Percentiles rank a stretch among this genome's conserved stretches.
phyloP scores from a whole-genome alignment of 1,139 yeast species.

The Lodderomyces orthopsilosis region DNA sequence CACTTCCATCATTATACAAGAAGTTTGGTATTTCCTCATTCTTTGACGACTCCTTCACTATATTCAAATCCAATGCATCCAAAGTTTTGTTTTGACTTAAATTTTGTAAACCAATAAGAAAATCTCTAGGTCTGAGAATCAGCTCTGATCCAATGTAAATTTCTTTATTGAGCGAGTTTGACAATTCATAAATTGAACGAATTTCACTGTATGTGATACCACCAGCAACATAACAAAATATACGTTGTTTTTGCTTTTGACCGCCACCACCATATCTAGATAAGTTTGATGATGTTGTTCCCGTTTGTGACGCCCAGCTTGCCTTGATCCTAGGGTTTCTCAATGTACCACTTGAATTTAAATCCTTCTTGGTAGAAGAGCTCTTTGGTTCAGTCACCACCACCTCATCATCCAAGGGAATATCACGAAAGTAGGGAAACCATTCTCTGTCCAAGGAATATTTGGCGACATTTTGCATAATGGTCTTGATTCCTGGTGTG shows the following conservation, averaged over 20 bases:
- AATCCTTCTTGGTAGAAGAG: slow-evolving; percentile 8
- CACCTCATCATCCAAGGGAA: slow-evolving; percentile 61
- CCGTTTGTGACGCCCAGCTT: slow-evolving; percentile 68
- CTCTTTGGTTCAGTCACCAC: neutral
- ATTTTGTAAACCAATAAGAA: slow-evolving; percentile 44
- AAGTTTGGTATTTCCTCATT: slow-evolving; percentile 36
- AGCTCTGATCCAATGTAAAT: slow-evolving; percentile 84
- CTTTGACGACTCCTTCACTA: slow-evolving; percentile 22
- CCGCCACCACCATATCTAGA: slow-evolving; percentile 3
- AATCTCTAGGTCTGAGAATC: slow-evolving; percentile 62
- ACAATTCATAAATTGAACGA: slow-evolving; percentile 71
- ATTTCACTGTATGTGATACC: slow-evolving; percentile 86
- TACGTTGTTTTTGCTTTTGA: slow-evolving; percentile 53
- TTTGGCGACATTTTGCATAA: slow-evolving; percentile 48
- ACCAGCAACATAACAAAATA: slow-evolving; percentile 83
- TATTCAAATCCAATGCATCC: slow-evolving; percentile 33
- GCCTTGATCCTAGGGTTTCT: slow-evolving; percentile 78
- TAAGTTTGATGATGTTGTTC: slow-evolving; percentile 8
- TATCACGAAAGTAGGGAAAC: slow-evolving; percentile 78
- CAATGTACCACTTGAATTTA: slow-evolving; percentile 35
- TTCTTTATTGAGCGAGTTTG: slow-evolving; percentile 62
- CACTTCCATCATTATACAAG: slow-evolving; percentile 27
- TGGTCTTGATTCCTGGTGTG: slow-evolving; percentile 64
- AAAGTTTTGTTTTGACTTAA: slow-evolving; percentile 35
- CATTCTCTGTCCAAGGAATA: slow-evolving; percentile 51